Evolutionary conservation across 106 monocot genomes (phyloP).

Genomic region (Alisma plantagoaquatica): DNA sequence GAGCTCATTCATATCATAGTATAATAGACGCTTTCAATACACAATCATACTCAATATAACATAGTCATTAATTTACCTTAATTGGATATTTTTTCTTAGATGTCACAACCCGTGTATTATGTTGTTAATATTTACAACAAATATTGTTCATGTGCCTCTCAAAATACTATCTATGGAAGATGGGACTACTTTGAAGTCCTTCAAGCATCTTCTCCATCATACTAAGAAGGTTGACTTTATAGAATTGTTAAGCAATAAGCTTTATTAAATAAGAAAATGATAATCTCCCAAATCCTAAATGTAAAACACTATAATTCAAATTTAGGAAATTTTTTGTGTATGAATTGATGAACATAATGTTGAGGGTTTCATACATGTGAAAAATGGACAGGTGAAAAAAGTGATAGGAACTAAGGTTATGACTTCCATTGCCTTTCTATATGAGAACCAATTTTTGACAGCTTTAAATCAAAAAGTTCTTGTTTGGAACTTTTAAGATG

Average conservation of each 20-base stretch:
- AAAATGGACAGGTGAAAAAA: slow-evolving; percentile 47
- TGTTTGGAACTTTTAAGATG: slow-evolving; percentile 81
- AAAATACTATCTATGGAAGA: slow-evolving; percentile 83
- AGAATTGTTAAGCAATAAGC: slow-evolving; percentile 81
- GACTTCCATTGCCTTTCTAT: slow-evolving; percentile 82
- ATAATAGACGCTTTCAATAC: no score
- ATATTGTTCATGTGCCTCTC: slow-evolving; percentile 46
- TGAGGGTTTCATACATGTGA: slow-evolving; percentile 40
- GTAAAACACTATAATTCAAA: no score
- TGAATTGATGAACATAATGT: no score
- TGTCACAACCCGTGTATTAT: slow-evolving; percentile 70
- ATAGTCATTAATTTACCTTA: no score
- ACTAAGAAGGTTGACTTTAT: slow-evolving; percentile 77
- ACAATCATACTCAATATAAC: no score
- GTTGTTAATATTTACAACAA: slow-evolving; percentile 65
- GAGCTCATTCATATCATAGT: no score
- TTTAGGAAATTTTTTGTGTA: no score
- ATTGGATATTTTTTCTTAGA: no score
- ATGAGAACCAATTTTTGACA: slow-evolving; percentile 81
- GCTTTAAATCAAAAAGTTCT: slow-evolving; percentile 62
- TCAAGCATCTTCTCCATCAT: slow-evolving; percentile 74
- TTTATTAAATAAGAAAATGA: slow-evolving; percentile 77
- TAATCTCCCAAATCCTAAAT: slow-evolving; percentile 78
- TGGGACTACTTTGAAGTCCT: slow-evolving; percentile 61
- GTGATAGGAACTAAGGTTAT: slow-evolving; percentile 70